Base-by-base conservation (phyloP, 2,329 filamentous ascomycete species). In the Erysiphe pulchra region DNA sequence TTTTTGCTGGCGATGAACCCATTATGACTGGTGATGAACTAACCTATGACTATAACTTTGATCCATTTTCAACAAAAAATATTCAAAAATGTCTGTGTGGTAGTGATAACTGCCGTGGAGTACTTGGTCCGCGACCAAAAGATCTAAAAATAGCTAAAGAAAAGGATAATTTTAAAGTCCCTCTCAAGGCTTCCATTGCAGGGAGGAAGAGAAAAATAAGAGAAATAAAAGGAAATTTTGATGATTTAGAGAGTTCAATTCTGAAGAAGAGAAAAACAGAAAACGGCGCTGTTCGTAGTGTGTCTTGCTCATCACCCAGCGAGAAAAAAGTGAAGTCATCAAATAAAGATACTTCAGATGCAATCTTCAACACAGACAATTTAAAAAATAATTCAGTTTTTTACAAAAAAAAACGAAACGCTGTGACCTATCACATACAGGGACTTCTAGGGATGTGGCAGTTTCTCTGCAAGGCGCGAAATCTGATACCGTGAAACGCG, bases 1-100 rank as follows among this genome's bases (percentile, higher is more conserved):
- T 98, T 1, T 98, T 98, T 59, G 90, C 90, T 12, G 87, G 87
- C 31, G 80, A 92, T 54, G 68, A 70, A 42, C 84, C 84, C 13
- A 87, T 98, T 58, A 81, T 81, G 75, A 93, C 86, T 11, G 90
- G 90, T 20, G 85, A 95, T 51, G 90, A 98, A 62, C 67, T 98
- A 49, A 95, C 86, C 0, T 98, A 98, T 59, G 90, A 98, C 66
- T 78, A 78, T 65, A 78, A 78, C 58, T 78, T 78, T 56, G 74
- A 77, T 55, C 74, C 74, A 2, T 78, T 77, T 58, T 77, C 73
- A 10, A 66, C 70, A 55, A 77, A 77, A 62, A 77, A 77, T 56
- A 73, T 77, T 42, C 74, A 78, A 58, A 70, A 67, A 56, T 78
- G 74, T 58, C 65, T 77, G 28, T 78, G 74, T 57, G 73, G 73